These are phyloP conservation scores for Boletellus ananiceps DNA, from an alignment of 768 basidiomycete genomes.

Conservation along the genomic window DNA sequence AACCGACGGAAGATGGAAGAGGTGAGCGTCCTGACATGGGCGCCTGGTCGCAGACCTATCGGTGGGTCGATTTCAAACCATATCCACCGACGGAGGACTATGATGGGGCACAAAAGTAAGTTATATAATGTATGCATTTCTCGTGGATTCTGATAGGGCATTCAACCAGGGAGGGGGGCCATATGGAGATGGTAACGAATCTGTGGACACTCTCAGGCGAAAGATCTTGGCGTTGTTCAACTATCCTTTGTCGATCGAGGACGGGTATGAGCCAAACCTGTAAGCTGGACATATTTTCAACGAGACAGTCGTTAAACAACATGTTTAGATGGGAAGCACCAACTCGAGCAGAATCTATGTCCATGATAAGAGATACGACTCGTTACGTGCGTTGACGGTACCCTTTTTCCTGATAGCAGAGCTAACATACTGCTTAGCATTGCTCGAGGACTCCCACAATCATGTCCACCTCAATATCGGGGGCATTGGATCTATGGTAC, in stretches of 20 bases:
- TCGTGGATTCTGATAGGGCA: neutral
- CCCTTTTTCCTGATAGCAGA: no score
- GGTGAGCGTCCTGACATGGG: neutral
- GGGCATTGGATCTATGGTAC: constrained; percentile 18
- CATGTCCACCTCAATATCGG: constrained; percentile 15
- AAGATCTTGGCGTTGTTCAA: constrained; percentile 14
- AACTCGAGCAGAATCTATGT: no score
- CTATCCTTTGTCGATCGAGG: constrained; percentile 9
- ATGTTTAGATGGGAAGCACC: no score
- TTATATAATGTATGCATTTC: neutral
- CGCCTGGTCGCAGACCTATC: constrained; percentile 7
- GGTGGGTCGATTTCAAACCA: constrained; percentile 5
- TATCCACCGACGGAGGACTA: constrained; percentile 12
- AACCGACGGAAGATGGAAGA: no score
- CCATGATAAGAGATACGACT: no score
- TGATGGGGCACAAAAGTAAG: constrained; percentile 11
- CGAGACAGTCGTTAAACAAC: no score
- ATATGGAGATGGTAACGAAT: neutral
- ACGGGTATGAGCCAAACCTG: constrained; percentile 17
- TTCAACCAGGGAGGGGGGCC: no score
- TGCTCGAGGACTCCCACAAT: constrained; percentile 19
- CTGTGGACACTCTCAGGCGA: constrained; percentile 13
- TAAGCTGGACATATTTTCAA: neutral
- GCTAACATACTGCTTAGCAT: constrained; percentile 7
- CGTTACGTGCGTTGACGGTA: no score